Evolutionary conservation across 306 rosid genomes (phyloP).

Genomic region (Cyamopsis tetragonoloba): DNA sequence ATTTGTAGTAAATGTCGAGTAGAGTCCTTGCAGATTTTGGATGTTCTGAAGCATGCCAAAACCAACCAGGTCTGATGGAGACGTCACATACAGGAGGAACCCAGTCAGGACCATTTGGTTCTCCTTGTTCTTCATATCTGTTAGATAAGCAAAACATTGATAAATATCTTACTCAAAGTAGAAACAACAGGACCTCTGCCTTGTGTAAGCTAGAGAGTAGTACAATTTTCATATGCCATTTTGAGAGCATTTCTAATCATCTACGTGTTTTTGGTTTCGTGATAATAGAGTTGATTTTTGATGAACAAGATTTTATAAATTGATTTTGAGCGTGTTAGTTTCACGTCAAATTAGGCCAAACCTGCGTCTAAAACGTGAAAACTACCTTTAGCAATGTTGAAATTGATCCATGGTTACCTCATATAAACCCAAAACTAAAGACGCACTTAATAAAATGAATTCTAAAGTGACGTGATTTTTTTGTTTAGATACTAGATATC

Average conservation of each 20-base stretch:
- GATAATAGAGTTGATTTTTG: too few species aligned
- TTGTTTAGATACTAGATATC: too few species aligned
- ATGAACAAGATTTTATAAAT: too few species aligned
- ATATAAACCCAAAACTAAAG: too few species aligned
- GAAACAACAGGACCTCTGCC: not conserved
- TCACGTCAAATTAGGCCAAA: too few species aligned
- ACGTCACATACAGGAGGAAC: slow-evolving; percentile 83
- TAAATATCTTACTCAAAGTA: not conserved
- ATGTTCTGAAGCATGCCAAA: slow-evolving; percentile 79
- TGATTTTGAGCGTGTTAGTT: too few species aligned
- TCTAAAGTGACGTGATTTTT: too few species aligned
- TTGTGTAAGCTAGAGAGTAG: not conserved
- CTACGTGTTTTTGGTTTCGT: too few species aligned
- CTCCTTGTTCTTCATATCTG: slow-evolving; percentile 70
- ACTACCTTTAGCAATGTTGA: too few species aligned
- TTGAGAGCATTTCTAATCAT: not conserved
- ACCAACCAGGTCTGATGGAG: slow-evolving; percentile 90
- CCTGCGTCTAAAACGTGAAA: too few species aligned
- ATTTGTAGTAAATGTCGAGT: slow-evolving; percentile 80
- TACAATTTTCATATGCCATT: not conserved
- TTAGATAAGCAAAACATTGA: slow-evolving; percentile 22
- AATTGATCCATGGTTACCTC: too few species aligned
- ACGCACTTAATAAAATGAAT: too few species aligned
- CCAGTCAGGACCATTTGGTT: slow-evolving; percentile 77
- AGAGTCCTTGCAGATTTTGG: slow-evolving; percentile 76